These are phyloP conservation scores for Bruguiera gymnorhiza DNA, from an alignment of 345 rosid species.

Conservation along the genomic window DNA sequence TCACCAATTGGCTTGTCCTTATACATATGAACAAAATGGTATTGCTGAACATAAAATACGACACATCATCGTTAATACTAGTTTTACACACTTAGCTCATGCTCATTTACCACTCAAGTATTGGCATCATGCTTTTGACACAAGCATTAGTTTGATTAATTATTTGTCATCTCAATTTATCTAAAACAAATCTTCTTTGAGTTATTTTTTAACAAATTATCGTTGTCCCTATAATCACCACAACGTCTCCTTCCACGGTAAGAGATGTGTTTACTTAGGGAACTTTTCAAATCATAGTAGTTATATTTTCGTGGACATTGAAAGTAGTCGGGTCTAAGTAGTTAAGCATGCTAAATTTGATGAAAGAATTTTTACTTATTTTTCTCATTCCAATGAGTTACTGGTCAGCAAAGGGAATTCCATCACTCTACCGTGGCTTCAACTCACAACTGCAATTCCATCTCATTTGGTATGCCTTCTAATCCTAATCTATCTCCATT, in stretches of 20 bases:
- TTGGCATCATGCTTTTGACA: background rate
- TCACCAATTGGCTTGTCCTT: background rate
- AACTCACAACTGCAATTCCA: too few species aligned
- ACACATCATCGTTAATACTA: background rate
- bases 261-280: background rate
- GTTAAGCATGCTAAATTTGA: too few species aligned
- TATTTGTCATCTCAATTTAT: background rate
- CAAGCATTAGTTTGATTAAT: background rate
- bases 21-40: background rate
- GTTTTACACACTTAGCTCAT: background rate
- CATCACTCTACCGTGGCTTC: too few species aligned
- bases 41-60: background rate
- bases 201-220: background rate
- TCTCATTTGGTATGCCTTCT: background rate
- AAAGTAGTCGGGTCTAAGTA: too few species aligned
- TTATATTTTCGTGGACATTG: too few species aligned
- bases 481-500: too few species aligned
- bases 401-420: too few species aligned
- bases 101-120: background rate
- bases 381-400: too few species aligned
- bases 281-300: too few species aligned
- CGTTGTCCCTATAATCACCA: too few species aligned
- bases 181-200: conserved; percentile 13
- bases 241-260: background rate
- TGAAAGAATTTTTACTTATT: too few species aligned